These are phyloP conservation scores for Leptographium procerum DNA, from an alignment of 2,329 filamentous ascomycete genomes.

Conservation along the genomic window DNA sequence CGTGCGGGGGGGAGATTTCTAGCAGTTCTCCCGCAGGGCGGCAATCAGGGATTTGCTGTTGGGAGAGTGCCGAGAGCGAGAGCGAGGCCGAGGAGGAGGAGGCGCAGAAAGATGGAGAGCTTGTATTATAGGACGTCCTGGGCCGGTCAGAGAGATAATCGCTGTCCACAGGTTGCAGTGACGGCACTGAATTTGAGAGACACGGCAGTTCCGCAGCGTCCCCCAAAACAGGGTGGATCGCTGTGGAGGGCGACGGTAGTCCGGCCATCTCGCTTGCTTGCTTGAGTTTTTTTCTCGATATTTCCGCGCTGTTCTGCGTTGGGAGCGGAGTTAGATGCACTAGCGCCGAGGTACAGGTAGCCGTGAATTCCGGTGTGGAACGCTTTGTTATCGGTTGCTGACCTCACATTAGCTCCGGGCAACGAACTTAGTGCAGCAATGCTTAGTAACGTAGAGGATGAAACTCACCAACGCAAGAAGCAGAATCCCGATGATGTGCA, in stretches of 20 bases:
- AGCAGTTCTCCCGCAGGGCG: not conserved
- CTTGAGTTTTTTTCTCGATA: not conserved
- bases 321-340: conserved; percentile 5
- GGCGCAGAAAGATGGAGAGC: conserved; percentile 2
- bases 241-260: conserved; percentile 32
- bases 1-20: not conserved
- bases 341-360: not conserved
- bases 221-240: conserved; percentile 37
- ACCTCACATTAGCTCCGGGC: not conserved
- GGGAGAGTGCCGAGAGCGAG: not conserved
- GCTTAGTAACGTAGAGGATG: not conserved
- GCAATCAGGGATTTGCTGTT: not conserved
- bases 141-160: not conserved
- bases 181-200: conserved; percentile 2
- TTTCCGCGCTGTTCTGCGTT: not conserved
- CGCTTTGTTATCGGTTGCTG: not conserved
- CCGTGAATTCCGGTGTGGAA: not conserved
- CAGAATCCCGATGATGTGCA: not conserved
- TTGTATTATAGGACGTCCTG: conserved; percentile 6
- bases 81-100: not conserved
- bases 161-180: conserved; percentile 6
- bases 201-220: not conserved
- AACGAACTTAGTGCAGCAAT: not conserved
- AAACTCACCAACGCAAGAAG: not conserved
- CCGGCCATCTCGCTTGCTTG: conserved; percentile 20